Conservation (phyloP, 2,329 filamentous ascomycete genomes). For the Aspergillus versicolor region DNA sequence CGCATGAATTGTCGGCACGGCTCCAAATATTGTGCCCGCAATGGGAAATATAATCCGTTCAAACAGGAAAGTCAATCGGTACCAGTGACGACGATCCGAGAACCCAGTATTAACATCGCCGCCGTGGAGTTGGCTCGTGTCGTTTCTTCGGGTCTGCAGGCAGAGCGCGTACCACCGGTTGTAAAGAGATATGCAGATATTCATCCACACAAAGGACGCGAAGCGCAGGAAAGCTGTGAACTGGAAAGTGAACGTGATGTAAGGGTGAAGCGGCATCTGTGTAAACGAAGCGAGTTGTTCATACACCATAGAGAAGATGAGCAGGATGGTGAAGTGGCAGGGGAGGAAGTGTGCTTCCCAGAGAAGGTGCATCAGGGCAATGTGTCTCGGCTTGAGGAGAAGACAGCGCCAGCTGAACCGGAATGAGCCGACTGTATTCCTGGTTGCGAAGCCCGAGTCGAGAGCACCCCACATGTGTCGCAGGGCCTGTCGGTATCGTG, state of each 20-base stretch:
- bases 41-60: slow-evolving; percentile 67
- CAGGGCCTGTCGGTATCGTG: slow-evolving; percentile 70
- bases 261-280: slow-evolving; percentile 50
- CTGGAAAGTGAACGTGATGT: slow-evolving; percentile 59
- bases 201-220: slow-evolving; percentile 62
- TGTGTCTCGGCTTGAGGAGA: slow-evolving; percentile 41
- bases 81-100: slow-evolving; percentile 55
- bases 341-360: slow-evolving; percentile 74
- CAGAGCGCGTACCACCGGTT: slow-evolving; percentile 66
- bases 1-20: slow-evolving; percentile 66
- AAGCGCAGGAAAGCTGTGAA: slow-evolving; percentile 62
- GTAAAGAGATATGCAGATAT: slow-evolving; percentile 65
- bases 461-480: slow-evolving; percentile 76
- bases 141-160: slow-evolving; percentile 59
- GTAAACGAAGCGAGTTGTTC: slow-evolving; percentile 50
- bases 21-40: slow-evolving; percentile 66
- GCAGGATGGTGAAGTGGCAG: slow-evolving; percentile 64
- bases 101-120: slow-evolving; percentile 60
- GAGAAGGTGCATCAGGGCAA: slow-evolving; percentile 64
- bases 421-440: slow-evolving; percentile 47
- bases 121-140: slow-evolving; percentile 56
- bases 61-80: slow-evolving; percentile 57
- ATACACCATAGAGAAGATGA: slow-evolving; percentile 63
- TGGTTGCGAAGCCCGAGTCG: slow-evolving; percentile 65
- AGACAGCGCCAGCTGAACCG: slow-evolving; percentile 3